Base-by-base conservation (phyloP, 2,329 filamentous ascomycete genomes). In the Gaeumannomyces sp. region DNA sequence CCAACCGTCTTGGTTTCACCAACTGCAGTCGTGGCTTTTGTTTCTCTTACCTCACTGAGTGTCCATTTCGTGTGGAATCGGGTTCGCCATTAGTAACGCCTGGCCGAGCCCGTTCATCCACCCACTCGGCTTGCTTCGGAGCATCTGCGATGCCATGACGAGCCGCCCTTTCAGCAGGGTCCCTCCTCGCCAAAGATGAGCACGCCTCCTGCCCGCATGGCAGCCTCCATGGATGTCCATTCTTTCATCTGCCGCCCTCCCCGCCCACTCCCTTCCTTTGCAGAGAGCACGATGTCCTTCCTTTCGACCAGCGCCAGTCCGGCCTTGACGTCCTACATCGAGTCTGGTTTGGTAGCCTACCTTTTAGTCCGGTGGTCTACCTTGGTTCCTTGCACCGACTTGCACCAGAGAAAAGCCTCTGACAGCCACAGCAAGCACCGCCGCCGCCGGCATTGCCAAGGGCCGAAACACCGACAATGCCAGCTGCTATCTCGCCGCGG, bases 401-500 rank as follows among this genome's bases (percentile, higher is more conserved):
- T 11, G 10, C 19, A 53, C 45, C 45, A 53, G 45, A n/a, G 38
- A 45, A 22, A 16, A 2, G 16, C 13, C 22, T n/a, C 8, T 5
- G 7, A 11, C 19, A 22, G 7, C 22, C 22, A 53, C 13, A 4
- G 8, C 22, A 45, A 45, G 3, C 29, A 29, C 38, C 38, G 7
- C 38, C 38, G 16, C 38, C 38, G 38, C 38, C 38, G 16, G 38
- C 38, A 45, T 16, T 19, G 2, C 35, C 35, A 45, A 50, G 13
- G 27, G 53, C 45, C 27, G 27, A 62, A 11, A 50, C 28, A 38
- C 27, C 33, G 58, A 68, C 60, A 16, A 71, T 72, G 70, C 67
- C 69, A 10, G 70, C 70, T 66, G 65, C 65, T 71, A 72, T 76
- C 45, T 72, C 74, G 14, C 67, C 73, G 64, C 71, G 72, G 53